phyloP scores from a whole-genome alignment of 2,329 filamentous ascomycete species.

The Aspergillus vadensis region DNA sequence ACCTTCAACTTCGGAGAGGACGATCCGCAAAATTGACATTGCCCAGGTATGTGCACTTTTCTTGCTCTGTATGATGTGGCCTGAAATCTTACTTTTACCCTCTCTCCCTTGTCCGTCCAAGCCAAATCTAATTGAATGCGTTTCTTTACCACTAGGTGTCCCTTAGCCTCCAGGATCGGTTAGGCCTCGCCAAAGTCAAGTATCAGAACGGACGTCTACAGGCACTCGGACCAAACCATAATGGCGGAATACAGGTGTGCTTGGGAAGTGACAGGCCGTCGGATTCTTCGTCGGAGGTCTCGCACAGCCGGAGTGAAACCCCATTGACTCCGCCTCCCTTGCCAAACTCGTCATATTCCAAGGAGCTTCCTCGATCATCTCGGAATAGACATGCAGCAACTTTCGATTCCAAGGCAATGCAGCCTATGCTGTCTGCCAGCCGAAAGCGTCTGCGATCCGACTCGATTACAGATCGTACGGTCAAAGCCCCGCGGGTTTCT shows the following conservation, averaged over 20 bases:
- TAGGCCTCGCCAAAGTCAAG: slow-evolving; percentile 96
- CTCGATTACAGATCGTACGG: slow-evolving; percentile 56
- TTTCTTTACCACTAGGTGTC: slow-evolving; percentile 68
- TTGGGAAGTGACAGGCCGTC: slow-evolving; percentile 72
- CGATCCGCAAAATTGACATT: slow-evolving; percentile 46
- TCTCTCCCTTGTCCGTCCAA: background rate
- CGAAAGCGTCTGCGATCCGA: slow-evolving; percentile 72
- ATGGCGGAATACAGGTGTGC: slow-evolving; percentile 68
- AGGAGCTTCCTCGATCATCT: slow-evolving; percentile 66
- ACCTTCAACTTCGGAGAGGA: slow-evolving; percentile 39
- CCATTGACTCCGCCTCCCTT: slow-evolving; percentile 79
- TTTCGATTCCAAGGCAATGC: slow-evolving; percentile 46
- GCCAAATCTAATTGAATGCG: slow-evolving; percentile 23
- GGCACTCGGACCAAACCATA: slow-evolving; percentile 72
- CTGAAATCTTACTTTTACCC: background rate
- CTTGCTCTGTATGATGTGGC: background rate
- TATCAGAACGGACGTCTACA: slow-evolving; percentile 95
- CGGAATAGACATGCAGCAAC: slow-evolving; percentile 48
- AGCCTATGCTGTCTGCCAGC: slow-evolving; percentile 51
- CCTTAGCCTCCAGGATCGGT: slow-evolving; percentile 84
- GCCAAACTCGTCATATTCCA: slow-evolving; percentile 80
- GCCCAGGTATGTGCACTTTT: slow-evolving; percentile 37
- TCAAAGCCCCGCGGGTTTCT: slow-evolving; percentile 61
- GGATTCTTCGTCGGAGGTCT: slow-evolving; percentile 82
- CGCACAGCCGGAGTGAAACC: slow-evolving; percentile 57